These are phyloP conservation scores for Anastatica hierochuntica DNA, from an alignment of 345 rosid species.

Conservation along the genomic window DNA sequence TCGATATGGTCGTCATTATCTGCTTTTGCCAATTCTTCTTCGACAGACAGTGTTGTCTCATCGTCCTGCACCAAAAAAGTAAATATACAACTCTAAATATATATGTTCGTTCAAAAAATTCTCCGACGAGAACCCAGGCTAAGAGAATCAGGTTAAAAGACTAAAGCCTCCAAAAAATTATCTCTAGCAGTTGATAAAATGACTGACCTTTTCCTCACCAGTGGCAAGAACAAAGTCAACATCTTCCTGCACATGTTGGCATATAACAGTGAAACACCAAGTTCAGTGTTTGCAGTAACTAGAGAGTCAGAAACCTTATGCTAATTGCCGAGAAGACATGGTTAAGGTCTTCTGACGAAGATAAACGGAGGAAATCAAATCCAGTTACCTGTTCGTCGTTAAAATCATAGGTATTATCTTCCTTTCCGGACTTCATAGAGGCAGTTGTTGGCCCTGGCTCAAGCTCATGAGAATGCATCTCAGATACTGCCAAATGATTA, in stretches of 20 bases:
- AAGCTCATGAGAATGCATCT: slow-evolving; percentile 29
- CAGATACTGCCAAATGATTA: slow-evolving; percentile 36
- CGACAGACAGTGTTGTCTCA: slow-evolving; percentile 77
- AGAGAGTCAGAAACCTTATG: slow-evolving; percentile 7
- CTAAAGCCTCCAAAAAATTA: background rate
- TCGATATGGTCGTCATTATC: slow-evolving; percentile 53
- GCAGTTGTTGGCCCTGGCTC: slow-evolving; percentile 24
- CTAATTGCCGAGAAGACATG: slow-evolving; percentile 2
- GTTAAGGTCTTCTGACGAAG: slow-evolving; percentile 4
- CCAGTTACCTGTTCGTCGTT: slow-evolving; percentile 57
- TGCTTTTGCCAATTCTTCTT: slow-evolving; percentile 76
- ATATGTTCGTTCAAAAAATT: background rate
- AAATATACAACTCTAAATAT: slow-evolving; percentile 6
- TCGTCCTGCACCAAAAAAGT: slow-evolving; percentile 56
- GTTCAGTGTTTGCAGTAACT: slow-evolving; percentile 7
- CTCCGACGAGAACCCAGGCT: background rate
- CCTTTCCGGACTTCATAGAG: slow-evolving; percentile 30
- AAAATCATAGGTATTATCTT: slow-evolving; percentile 45
- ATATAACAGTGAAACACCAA: slow-evolving; percentile 18
- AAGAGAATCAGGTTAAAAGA: slow-evolving; percentile 6
- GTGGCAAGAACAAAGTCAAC: slow-evolving; percentile 61
- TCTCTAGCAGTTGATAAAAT: slow-evolving; percentile 11
- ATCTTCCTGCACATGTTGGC: slow-evolving; percentile 67
- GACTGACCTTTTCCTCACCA: slow-evolving; percentile 73
- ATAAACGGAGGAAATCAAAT: background rate